Base-by-base conservation (phyloP, 805 yeast species). In the Ogataea naganishii region DNA sequence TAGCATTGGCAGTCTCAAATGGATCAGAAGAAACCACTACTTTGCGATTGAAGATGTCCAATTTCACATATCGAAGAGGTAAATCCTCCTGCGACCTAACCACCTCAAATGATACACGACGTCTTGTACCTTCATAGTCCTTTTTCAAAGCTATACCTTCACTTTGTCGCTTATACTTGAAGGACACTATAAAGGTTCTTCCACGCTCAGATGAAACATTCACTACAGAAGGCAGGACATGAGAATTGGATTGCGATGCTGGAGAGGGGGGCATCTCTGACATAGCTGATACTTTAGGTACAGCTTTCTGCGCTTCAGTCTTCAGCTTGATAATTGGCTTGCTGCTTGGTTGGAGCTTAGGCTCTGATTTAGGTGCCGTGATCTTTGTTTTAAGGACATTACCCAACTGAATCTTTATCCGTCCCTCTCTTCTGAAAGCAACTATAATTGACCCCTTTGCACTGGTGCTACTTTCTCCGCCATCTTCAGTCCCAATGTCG, bases 371-470 rank as follows among this genome's bases (percentile, higher is more conserved):
- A n/a, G 38, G 24, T 18, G 41, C 42, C 6, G 36, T 18, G 3
- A 43, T 30, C 23, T 49, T 50, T 12, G 45, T 25, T 26, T 53
- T 51, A 11, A 22, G 10, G 9, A 53, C 36, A 0, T 59, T 45
- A 1, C 62, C 58, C 27, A 72, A 49, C 41, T 68, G 77, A 27
- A 72, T 66, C 43, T 65, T 69, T 37, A 72, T 63, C 33, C 75
- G 47, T 2, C 76, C 75, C 42, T 75, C 79, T 35, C 84, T 59
- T 39, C 66, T 77, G 13, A 85, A 56, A 5, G 43, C 26, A 17
- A 50, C 32, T 16, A 69, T 60, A n/a, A 84, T 58, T 23, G 60
- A 60, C 4, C 77, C 77, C 16, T n/a, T n/a, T n/a, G n/a, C n/a
- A 59, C 58, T 0, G 72, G 80, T 5, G 13, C 9, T 20, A 20